Evolutionary conservation across 2,329 filamentous ascomycete species (phyloP).

Genomic region (Didymella arachidicola): DNA sequence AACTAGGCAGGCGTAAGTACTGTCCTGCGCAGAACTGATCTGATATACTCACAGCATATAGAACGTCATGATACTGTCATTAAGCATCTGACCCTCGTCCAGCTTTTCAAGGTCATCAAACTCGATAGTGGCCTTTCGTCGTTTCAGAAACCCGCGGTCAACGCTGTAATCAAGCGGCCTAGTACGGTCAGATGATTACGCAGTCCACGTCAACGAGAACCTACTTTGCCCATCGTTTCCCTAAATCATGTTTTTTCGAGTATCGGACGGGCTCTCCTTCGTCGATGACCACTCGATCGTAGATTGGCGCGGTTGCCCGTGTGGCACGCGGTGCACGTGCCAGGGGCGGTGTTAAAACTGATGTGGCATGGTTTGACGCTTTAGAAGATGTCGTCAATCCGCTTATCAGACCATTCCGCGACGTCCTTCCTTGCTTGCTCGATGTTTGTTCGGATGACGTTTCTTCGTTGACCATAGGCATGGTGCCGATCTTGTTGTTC

Average conservation of each 20-base stretch:
- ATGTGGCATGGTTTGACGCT: background rate
- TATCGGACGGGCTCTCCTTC: conserved; percentile 30
- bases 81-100: conserved; percentile 85
- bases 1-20: conserved; percentile 23
- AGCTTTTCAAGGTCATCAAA: conserved; percentile 77
- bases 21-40: background rate
- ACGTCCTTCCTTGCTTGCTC: background rate
- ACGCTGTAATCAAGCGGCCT: conserved; percentile 10
- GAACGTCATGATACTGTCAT: conserved; percentile 91
- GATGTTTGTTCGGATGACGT: background rate
- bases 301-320: conserved; percentile 13
- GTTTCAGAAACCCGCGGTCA: conserved; percentile 6
- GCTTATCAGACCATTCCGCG: background rate
- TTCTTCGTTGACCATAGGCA: conserved; percentile 8
- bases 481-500: conserved; percentile 24
- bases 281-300: conserved; percentile 2
- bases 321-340: conserved; percentile 23
- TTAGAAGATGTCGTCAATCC: background rate
- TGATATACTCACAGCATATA: conserved; percentile 68
- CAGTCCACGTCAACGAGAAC: background rate
- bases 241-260: conserved; percentile 34
- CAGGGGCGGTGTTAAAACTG: background rate
- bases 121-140: conserved; percentile 58
- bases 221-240: conserved; percentile 39
- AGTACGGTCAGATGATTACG: background rate